These are phyloP conservation scores for Chaetomium cochliodes DNA, from an alignment of 495 filamentous ascomycete genomes.

Conservation along the genomic window DNA sequence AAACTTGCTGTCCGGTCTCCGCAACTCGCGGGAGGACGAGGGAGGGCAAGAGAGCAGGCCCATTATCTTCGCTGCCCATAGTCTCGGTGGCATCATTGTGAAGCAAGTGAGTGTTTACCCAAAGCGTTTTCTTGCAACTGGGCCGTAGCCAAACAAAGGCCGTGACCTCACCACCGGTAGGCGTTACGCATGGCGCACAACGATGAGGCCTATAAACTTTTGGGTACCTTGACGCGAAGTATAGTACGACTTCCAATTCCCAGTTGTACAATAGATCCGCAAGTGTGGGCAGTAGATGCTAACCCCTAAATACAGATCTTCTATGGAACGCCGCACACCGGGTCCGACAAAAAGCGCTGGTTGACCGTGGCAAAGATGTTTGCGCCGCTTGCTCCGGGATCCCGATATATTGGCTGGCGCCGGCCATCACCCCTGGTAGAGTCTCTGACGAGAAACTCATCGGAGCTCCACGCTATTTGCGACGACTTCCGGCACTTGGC, in stretches of 20 bases:
- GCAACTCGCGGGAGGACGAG: neutral
- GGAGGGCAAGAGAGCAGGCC: neutral
- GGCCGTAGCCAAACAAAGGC: no score
- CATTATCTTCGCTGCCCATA: neutral
- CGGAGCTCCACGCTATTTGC: neutral
- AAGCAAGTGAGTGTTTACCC: neutral
- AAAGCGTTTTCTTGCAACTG: neutral
- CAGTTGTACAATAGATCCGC: neutral
- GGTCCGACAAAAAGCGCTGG: neutral
- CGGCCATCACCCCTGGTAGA: neutral
- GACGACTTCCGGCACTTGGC: neutral
- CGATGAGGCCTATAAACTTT: no score
- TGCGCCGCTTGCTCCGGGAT: neutral
- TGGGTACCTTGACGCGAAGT: no score
- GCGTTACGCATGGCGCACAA: no score
- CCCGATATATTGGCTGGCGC: neutral
- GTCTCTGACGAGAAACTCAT: neutral
- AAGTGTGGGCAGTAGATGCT: neutral
- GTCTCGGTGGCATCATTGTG: neutral
- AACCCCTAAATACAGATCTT: neutral
- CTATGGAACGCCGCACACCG: neutral
- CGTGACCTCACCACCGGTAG: no score
- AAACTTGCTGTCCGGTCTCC: neutral
- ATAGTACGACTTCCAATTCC: no score
- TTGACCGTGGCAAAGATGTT: neutral